Conservation (phyloP, 2,329 filamentous ascomycete species). For the Monilinia aucupariae region DNA sequence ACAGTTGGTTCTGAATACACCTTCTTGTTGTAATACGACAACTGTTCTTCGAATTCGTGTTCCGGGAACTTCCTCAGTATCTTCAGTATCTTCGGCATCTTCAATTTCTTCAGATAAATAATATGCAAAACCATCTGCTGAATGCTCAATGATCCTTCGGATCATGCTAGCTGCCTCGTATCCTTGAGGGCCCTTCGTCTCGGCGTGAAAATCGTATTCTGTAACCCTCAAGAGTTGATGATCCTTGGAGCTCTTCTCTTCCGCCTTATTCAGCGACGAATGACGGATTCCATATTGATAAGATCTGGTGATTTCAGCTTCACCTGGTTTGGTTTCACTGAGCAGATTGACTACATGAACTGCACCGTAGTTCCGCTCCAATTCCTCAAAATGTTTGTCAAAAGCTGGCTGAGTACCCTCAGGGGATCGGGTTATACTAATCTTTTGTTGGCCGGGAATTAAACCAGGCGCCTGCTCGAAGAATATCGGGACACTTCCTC, state of each 20-base stretch:
- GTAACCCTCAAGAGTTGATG: conserved; percentile 74
- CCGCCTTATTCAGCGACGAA: conserved; percentile 61
- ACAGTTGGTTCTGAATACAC: conserved; percentile 94
- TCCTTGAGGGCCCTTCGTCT: conserved; percentile 78
- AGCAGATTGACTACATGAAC: conserved; percentile 91
- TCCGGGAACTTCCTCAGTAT: conserved; percentile 38
- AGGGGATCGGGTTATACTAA: conserved; percentile 77
- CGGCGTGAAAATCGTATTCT: conserved; percentile 94
- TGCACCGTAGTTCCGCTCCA: conserved; percentile 81
- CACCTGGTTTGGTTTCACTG: conserved; percentile 81
- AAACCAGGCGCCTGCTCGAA: conserved; percentile 92
- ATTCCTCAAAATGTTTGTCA: conserved; percentile 85
- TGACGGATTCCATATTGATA: conserved; percentile 73
- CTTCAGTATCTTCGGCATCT: conserved; percentile 41
- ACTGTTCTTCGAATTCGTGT: conserved; percentile 43
- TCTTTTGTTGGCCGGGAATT: conserved; percentile 89
- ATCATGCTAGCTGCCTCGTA: conserved; percentile 91
- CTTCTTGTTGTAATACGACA: conserved; percentile 82
- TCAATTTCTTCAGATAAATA: conserved; percentile 70
- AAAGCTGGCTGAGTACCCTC: conserved; percentile 94
- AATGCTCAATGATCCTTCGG: conserved; percentile 67
- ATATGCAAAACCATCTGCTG: conserved; percentile 86
- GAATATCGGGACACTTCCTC: conserved; percentile 91
- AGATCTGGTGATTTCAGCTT: conserved; percentile 73
- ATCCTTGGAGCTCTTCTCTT: conserved; percentile 53